phyloP scores from a whole-genome alignment of 345 rosid genomes.

The Hibiscus mutabilis region DNA sequence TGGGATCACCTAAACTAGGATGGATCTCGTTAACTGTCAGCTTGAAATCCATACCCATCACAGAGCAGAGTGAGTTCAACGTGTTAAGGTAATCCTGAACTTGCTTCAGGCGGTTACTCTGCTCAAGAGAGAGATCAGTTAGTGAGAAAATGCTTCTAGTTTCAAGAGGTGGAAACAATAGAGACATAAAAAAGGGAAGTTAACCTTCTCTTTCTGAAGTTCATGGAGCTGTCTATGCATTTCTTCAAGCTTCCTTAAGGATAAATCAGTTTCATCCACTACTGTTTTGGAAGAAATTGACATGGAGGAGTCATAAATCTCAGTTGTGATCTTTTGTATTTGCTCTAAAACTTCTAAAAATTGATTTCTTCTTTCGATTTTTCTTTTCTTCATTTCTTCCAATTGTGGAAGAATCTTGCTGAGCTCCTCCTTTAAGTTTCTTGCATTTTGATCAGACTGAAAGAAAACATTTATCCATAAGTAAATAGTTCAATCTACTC shows the following conservation, averaged over 20 bases:
- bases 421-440: slow-evolving; percentile 85
- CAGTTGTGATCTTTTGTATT: slow-evolving; percentile 42
- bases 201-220: slow-evolving; percentile 78
- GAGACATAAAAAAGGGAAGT: slow-evolving; percentile 4
- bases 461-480: slow-evolving; percentile 4
- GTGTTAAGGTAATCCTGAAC: slow-evolving; percentile 43
- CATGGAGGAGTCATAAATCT: slow-evolving; percentile 46
- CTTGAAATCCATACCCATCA: slow-evolving; percentile 75
- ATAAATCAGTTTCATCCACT: slow-evolving; percentile 67
- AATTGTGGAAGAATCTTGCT: slow-evolving; percentile 60
- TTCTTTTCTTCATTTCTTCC: slow-evolving; percentile 85
- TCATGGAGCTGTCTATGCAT: slow-evolving; percentile 49
- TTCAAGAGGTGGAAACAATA: not conserved
- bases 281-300: slow-evolving; percentile 20
- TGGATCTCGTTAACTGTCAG: slow-evolving; percentile 43
- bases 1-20: slow-evolving; percentile 47
- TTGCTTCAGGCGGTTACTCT: slow-evolving; percentile 66
- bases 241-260: slow-evolving; percentile 74
- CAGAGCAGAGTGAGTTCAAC: slow-evolving; percentile 48
- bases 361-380: slow-evolving; percentile 70
- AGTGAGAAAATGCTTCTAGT: not conserved
- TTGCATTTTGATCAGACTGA: slow-evolving; percentile 69
- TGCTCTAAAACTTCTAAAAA: slow-evolving; percentile 59
- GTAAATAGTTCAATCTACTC: not conserved
- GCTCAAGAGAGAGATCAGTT: slow-evolving; percentile 10